These are phyloP conservation scores for Pseudomassariella vexata DNA, from an alignment of 2,329 filamentous ascomycete species.

Conservation along the genomic window DNA sequence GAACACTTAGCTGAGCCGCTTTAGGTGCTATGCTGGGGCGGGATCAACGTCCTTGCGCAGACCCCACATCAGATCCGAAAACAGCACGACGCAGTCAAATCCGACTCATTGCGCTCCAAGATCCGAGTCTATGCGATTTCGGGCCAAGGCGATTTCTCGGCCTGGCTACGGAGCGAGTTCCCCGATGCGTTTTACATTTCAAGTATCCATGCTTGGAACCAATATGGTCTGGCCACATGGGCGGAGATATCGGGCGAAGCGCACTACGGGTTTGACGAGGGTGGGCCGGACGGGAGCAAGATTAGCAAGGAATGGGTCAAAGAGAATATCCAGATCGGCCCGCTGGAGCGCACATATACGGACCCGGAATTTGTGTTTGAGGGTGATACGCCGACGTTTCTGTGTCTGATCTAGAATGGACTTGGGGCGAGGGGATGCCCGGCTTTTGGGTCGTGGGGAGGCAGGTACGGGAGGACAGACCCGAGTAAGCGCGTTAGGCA, in stretches of 20 bases:
- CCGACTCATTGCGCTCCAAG: constrained; percentile 7
- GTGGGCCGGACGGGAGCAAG: constrained; percentile 37
- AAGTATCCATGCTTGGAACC: constrained; percentile 40
- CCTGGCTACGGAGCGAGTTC: constrained; percentile 42
- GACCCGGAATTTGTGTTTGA: constrained; percentile 46
- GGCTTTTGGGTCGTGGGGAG: constrained; percentile 43
- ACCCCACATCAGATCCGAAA: constrained; percentile 33
- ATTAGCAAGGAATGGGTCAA: constrained; percentile 46
- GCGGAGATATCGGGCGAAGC: no score
- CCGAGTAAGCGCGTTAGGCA: background rate
- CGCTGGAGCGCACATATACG: constrained; percentile 37
- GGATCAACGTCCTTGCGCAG: constrained; percentile 41
- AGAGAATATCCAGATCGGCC: constrained; percentile 44
- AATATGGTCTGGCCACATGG: constrained; percentile 50
- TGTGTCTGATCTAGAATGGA: constrained; percentile 43
- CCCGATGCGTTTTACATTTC: constrained; percentile 43
- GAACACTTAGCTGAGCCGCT: constrained; percentile 37
- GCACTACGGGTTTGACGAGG: constrained; percentile 23
- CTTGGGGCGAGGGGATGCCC: constrained; percentile 39
- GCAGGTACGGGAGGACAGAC: constrained; percentile 28
- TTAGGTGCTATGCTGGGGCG: constrained; percentile 44
- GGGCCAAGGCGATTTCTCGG: constrained; percentile 43
- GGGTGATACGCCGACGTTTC: constrained; percentile 44
- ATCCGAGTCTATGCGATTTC: constrained; percentile 41
- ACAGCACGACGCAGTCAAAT: constrained; percentile 21